Percentiles rank a stretch among this genome's conserved stretches.
Conservation (phyloP, 108 stramenopile genomes). For the Fistulifera solaris region DNA sequence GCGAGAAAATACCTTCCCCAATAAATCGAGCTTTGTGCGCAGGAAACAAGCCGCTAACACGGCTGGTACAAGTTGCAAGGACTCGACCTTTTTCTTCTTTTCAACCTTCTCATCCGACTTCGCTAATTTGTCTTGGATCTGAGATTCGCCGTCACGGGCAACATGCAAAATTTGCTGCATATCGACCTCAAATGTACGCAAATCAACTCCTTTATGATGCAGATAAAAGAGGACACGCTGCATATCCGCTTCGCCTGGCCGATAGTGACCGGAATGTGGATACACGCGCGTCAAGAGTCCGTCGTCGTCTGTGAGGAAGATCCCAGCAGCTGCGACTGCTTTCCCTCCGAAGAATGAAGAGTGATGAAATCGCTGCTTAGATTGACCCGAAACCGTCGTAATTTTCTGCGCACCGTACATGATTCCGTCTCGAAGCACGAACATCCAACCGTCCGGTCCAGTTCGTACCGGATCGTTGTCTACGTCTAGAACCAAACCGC, state of each 20-base stretch:
- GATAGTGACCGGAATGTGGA: constrained; percentile 72
- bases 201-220: constrained; percentile 51
- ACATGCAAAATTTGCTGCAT: constrained; percentile 82
- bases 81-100: constrained; percentile 55
- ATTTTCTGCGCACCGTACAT: constrained; percentile 78
- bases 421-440: constrained; percentile 66
- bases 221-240: constrained; percentile 66
- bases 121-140: not conserved
- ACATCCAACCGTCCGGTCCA: constrained; percentile 82
- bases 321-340: constrained; percentile 60
- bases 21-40: constrained; percentile 61
- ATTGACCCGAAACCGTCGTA: constrained; percentile 29
- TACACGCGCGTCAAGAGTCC: constrained; percentile 41
- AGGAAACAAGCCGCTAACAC: constrained; percentile 48
- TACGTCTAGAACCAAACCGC: constrained; percentile 32
- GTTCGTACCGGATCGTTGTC: constrained; percentile 42
- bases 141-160: constrained; percentile 33
- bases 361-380: constrained; percentile 78
- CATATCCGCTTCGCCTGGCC: constrained; percentile 62
- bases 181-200: constrained; percentile 70
- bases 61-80: constrained; percentile 42
- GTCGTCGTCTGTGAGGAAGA: constrained; percentile 41
- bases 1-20: constrained; percentile 50
- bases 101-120: constrained; percentile 14
- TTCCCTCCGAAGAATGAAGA: constrained; percentile 82